A percentile compares a stretch with the other conserved stretches of the same genome.
phyloP scores from a whole-genome alignment of 306 rosid genomes.

The Elaeagnus macrophylla region DNA sequence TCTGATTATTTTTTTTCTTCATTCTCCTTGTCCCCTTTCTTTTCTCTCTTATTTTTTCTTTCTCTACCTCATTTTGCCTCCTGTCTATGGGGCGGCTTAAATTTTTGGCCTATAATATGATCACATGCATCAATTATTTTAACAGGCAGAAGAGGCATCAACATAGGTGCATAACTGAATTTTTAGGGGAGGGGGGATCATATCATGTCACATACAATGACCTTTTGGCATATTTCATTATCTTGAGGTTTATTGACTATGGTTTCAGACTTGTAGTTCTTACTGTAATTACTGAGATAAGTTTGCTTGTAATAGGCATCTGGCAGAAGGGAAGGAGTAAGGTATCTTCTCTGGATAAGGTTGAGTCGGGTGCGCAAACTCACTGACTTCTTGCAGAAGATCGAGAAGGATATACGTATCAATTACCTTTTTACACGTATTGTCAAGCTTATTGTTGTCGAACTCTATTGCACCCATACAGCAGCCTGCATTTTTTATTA shows the following conservation, averaged over 20 bases:
- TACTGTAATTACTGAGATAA: constrained; percentile 9
- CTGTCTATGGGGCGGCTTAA: too few relatives aligned
- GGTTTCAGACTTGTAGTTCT: constrained; percentile 9
- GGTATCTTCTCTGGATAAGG: constrained; percentile 87
- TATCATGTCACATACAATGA: too few relatives aligned
- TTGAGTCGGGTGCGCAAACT: constrained; percentile 66
- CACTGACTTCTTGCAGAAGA: constrained; percentile 31
- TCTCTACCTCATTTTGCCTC: too few relatives aligned
- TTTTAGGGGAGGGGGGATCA: too few relatives aligned
- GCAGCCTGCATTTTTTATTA: constrained; percentile 98
- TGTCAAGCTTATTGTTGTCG: constrained; percentile 74
- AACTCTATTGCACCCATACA: constrained; percentile 92
- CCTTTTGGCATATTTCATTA: neutral
- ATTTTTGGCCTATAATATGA: too few relatives aligned
- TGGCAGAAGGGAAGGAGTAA: constrained; percentile 69
- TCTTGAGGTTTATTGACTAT: constrained; percentile 5
- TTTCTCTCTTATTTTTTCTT: too few relatives aligned
- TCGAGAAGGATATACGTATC: constrained; percentile 90
- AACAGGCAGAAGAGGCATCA: too few relatives aligned
- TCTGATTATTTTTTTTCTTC: too few relatives aligned
- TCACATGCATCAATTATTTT: too few relatives aligned
- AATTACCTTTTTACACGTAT: constrained; percentile 73
- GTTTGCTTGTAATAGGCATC: constrained; percentile 43
- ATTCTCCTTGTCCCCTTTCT: too few relatives aligned
- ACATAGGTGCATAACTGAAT: too few relatives aligned